Percentiles rank a stretch among this genome's conserved stretches.
These are phyloP conservation scores for Chlamydomonas sphaeroides DNA, from an alignment of 139 green algal species.

Conservation along the genomic window DNA sequence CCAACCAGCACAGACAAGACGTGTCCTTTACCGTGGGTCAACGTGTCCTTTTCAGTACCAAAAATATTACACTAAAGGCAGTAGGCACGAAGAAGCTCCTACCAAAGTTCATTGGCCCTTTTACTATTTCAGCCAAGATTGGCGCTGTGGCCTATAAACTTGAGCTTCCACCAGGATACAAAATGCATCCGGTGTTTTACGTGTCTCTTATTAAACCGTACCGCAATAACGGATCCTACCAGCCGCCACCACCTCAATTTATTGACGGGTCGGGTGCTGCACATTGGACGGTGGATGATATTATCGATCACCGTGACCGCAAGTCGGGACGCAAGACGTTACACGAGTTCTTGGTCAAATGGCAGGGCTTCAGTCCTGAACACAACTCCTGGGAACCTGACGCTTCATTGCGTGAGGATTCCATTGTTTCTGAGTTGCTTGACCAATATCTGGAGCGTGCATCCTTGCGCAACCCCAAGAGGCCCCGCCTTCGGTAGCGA, in stretches of 20 bases:
- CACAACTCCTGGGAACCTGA: constrained; percentile 45
- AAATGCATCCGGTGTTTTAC: constrained; percentile 56
- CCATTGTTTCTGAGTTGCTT: background rate
- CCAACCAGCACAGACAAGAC: background rate
- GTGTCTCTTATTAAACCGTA: constrained; percentile 25
- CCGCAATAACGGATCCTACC: background rate
- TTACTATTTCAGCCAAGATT: constrained; percentile 4
- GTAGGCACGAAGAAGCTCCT: constrained; percentile 46
- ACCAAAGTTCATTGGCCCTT: constrained; percentile 58
- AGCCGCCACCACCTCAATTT: background rate
- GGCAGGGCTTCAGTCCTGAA: constrained; percentile 34
- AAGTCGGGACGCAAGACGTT: background rate
- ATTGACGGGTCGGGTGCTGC: background rate
- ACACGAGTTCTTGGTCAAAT: constrained; percentile 17
- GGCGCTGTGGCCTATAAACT: constrained; percentile 33
- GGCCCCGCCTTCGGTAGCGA: too few relatives aligned
- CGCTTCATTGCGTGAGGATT: background rate
- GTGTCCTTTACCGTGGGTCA: constrained; percentile 3
- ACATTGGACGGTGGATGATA: background rate
- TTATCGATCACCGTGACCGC: background rate
- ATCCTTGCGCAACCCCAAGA: too few relatives aligned
- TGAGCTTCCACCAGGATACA: constrained; percentile 36
- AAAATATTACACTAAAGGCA: constrained; percentile 28
- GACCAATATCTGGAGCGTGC: background rate
- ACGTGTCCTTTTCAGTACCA: constrained; percentile 38